phyloP scores from a whole-genome alignment of 768 basidiomycete genomes.

The Tylopilus subfusipes region DNA sequence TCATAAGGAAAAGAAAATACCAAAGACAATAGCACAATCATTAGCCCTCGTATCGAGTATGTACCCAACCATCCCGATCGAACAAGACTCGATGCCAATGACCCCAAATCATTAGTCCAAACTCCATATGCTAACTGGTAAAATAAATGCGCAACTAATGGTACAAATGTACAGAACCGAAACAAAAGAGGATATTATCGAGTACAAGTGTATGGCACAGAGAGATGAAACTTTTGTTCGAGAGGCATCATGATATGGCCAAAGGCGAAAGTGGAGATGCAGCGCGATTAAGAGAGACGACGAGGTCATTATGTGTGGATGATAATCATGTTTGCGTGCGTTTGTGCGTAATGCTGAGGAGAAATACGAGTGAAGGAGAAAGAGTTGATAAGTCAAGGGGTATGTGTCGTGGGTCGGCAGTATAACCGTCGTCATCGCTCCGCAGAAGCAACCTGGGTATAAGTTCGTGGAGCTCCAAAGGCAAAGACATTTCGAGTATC shows the following conservation, averaged over 20 bases:
- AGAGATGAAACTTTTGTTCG: slow-evolving; percentile 22
- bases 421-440: slow-evolving; percentile 31
- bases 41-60: slow-evolving; percentile 31
- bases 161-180: slow-evolving; percentile 32
- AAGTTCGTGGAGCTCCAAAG: slow-evolving; percentile 15
- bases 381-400: slow-evolving; percentile 35
- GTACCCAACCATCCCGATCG: slow-evolving; percentile 26
- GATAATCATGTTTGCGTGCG: slow-evolving; percentile 26
- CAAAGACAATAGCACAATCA: slow-evolving; percentile 27
- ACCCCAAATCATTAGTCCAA: slow-evolving; percentile 33
- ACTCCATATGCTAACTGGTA: slow-evolving; percentile 32
- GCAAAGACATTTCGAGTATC: slow-evolving; percentile 8
- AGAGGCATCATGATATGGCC: slow-evolving; percentile 15
- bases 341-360: slow-evolving; percentile 20
- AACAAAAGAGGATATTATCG: slow-evolving; percentile 27
- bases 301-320: slow-evolving; percentile 28
- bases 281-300: slow-evolving; percentile 32
- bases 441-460: slow-evolving; percentile 31
- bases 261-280: slow-evolving; percentile 18
- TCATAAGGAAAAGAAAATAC: slow-evolving; percentile 23
- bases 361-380: slow-evolving; percentile 19
- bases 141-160: slow-evolving; percentile 33
- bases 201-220: slow-evolving; percentile 35
- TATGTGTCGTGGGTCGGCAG: slow-evolving; percentile 32
- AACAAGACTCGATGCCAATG: slow-evolving; percentile 30